These are phyloP conservation scores for Buxus sempervirens DNA, from an alignment of 164 flowering plant genomes.

Conservation along the genomic window DNA sequence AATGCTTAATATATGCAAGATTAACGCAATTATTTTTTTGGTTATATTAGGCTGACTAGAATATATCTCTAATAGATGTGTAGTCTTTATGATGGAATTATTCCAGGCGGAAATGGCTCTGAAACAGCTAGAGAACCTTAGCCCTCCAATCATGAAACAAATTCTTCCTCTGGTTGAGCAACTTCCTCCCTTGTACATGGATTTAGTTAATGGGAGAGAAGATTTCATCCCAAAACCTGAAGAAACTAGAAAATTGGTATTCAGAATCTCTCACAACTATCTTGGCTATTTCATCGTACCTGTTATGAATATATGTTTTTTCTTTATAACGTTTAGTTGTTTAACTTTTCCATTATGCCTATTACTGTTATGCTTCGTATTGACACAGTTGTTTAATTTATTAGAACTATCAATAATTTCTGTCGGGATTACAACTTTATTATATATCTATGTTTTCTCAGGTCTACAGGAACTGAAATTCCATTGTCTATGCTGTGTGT, in stretches of 20 bases:
- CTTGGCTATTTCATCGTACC: neutral
- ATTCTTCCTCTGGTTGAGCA: slow-evolving; percentile 91
- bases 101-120: slow-evolving; percentile 88
- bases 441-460: no score
- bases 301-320: neutral
- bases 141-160: slow-evolving; percentile 91
- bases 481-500: no score
- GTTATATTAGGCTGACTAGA: neutral
- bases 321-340: neutral
- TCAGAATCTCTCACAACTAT: slow-evolving; percentile 14
- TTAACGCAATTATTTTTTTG: neutral
- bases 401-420: no score
- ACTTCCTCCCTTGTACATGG: slow-evolving; percentile 90
- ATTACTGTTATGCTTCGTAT: neutral
- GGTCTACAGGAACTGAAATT: no score
- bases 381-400: no score
- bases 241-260: slow-evolving; percentile 83
- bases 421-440: no score
- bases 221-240: slow-evolving; percentile 92
- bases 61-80: neutral
- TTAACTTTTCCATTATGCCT: neutral
- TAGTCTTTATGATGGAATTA: slow-evolving; percentile 2
- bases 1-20: neutral
- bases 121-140: slow-evolving; percentile 81
- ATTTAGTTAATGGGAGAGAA: slow-evolving; percentile 84